Evolutionary conservation across 2,329 filamentous ascomycete species (phyloP), one percentile per base, ranked within the genome.

Genomic region (Clonostachys chloroleuca): DNA sequence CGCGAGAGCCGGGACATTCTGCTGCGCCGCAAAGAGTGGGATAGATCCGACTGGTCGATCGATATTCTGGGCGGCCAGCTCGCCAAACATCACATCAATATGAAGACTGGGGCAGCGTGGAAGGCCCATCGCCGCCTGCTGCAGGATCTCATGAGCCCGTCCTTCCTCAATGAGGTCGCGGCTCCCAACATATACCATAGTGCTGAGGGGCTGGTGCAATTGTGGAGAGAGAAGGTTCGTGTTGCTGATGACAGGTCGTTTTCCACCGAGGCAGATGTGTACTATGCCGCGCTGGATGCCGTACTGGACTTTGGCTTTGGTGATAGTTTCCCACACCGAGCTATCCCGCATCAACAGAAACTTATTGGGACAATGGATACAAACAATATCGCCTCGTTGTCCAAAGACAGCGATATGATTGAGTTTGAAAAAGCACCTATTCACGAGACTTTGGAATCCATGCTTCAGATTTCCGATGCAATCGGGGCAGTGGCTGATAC

Each of bases 1-100:
- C 58, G 59, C 6, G 72, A 75, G 54, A 56, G 58, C 16, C 67
- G 73, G 51, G 72, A 75, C 51, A 62, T 77, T 40, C 61, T 75
- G 16, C 56, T 68, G 5, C 65, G 71, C 3, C 66, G 70, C 16
- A 33, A 64, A 39, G 72, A 74, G 41, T 75, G 74, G 43, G 72
- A 75, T 55, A 63, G 70, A 6, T 64, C 61, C 42, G 52, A 54
- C 49, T 63, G 61, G 54, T 63, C 66, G 30, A 48, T 50, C 13
- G 57, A 61, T n/a, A 37, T 64, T 6, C 54, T 69, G 17, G 55
- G 55, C 17, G 64, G 64, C 18, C 55, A 64, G 12, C 49, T 57
- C n/a, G 60, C 59, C 3, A 47, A 64, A 33, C 59, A 65, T 51
- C 67, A 72, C 49, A 61, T 61, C 20, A 53, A 59, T 17, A 55